phyloP scores from a whole-genome alignment of 2,329 filamentous ascomycete species.

The Clonostachys byssicola region DNA sequence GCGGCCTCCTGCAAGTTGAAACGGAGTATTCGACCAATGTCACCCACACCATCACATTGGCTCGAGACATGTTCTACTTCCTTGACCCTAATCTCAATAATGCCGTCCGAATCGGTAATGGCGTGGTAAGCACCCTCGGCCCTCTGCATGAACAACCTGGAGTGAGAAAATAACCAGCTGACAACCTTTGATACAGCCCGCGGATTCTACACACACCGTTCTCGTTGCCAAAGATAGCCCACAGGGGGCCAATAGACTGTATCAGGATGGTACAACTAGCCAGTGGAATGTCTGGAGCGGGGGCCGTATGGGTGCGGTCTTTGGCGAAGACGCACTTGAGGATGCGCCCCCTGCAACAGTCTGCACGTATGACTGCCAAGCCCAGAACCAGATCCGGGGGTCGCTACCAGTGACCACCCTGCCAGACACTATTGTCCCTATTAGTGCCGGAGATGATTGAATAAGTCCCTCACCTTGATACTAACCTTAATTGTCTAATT shows the following conservation, averaged over 20 bases:
- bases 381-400: constrained; percentile 1
- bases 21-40: constrained; percentile 1
- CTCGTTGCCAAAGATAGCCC: constrained; percentile 1
- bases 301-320: constrained; percentile 2
- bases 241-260: constrained; percentile 3
- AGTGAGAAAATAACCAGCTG: too few relatives aligned
- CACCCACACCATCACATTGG: constrained; percentile 1
- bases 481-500: too few relatives aligned
- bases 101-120: constrained; percentile 1
- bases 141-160: too few relatives aligned
- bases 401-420: constrained; percentile 1
- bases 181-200: neutral
- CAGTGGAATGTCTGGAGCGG: constrained; percentile 3
- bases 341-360: constrained; percentile 1
- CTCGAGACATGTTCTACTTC: constrained; percentile 2
- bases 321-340: constrained; percentile 2
- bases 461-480: too few relatives aligned
- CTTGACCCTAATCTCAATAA: constrained; percentile 1
- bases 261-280: neutral
- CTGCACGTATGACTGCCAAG: constrained; percentile 3
- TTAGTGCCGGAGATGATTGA: neutral
- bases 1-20: constrained; percentile 1
- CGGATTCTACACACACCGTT: neutral
- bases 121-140: neutral
- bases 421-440: constrained; percentile 2